Evolutionary conservation across 2,329 filamentous ascomycete genomes (phyloP), one percentile per base, ranked within the genome.

Genomic region (Tolypocladium amazonense): DNA sequence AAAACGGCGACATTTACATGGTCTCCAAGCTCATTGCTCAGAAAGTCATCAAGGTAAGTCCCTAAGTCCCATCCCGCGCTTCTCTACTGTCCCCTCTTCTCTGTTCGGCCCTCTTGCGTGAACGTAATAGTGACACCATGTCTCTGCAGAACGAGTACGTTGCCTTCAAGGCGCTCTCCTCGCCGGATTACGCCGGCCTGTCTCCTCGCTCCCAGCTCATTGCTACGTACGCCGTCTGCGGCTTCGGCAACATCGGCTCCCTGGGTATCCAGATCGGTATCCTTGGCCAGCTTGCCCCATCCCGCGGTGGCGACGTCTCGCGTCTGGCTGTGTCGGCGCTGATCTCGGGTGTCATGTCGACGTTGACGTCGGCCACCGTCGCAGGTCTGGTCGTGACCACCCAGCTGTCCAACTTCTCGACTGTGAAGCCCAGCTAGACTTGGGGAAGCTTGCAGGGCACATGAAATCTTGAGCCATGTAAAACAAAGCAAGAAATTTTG

Each of bases 231-330:
- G 89, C 89, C 25, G 82, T 92, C 64, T 95, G 90, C 74, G 85
- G 85, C 33, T 91, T 91, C 71, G 92, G 90, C 63, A 96, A 96
- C 77, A 88, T 96, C 66, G 88, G 89, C 58, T 93, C 90, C 37
- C 82, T 96, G 56, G 91, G 91, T 71, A 93, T 91, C 59, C 91
- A 96, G 75, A 94, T 96, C 62, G 91, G 91, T 77, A 90, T 95
- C 61, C 81, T 96, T 58, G 84, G 88, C 4, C 90, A 95, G 75
- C 84, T 96, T 62, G 87, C 89, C 0, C 90, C 91, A 0, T 79
- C 80, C 4, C 84, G 90, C 53, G 81, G 84, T 43, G 89, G 87
- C 60, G 89, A 94, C 66, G 87, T 96, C 14, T 87, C 89, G 4
- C 80, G 80, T 55, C 81, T 96, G 35, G 90, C 90, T 3, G 60